Conservation (phyloP, 441 rosid species). For the Croton setiger region DNA sequence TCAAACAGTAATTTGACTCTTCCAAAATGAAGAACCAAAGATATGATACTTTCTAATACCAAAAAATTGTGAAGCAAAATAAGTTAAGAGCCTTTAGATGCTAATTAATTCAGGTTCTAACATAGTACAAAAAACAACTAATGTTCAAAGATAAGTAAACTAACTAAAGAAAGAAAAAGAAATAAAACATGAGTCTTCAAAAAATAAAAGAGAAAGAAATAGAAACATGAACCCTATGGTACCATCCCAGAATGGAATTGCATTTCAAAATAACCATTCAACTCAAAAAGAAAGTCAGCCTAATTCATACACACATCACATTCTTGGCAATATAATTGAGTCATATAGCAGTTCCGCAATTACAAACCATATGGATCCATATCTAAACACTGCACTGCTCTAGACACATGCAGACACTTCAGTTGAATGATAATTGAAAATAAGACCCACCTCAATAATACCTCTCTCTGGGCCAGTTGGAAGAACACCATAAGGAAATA, state of each 20-base stretch:
- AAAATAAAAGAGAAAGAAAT: no score
- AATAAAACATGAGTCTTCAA: background rate
- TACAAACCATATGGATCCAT: background rate
- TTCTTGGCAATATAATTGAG: background rate
- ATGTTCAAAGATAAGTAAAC: background rate
- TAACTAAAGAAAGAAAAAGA: no score
- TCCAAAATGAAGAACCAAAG: background rate
- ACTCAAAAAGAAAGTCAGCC: background rate
- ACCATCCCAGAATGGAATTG: slow-evolving; percentile 1
- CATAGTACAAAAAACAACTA: background rate
- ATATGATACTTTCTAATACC: background rate
- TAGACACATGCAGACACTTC: background rate
- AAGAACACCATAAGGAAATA: slow-evolving; percentile 98
- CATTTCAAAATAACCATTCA: background rate
- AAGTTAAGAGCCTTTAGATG: background rate
- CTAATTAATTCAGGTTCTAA: background rate
- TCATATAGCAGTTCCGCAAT: background rate
- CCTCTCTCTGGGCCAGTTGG: slow-evolving; percentile 98
- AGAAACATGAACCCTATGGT: no score
- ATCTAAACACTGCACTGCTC: background rate
- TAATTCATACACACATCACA: background rate
- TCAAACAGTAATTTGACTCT: background rate
- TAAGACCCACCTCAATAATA: slow-evolving; percentile 75
- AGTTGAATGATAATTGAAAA: background rate
- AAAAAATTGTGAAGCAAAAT: background rate